Evolutionary conservation across 1,284 basidiomycete genomes (phyloP).

Genomic region (Polyporus tsugae): DNA sequence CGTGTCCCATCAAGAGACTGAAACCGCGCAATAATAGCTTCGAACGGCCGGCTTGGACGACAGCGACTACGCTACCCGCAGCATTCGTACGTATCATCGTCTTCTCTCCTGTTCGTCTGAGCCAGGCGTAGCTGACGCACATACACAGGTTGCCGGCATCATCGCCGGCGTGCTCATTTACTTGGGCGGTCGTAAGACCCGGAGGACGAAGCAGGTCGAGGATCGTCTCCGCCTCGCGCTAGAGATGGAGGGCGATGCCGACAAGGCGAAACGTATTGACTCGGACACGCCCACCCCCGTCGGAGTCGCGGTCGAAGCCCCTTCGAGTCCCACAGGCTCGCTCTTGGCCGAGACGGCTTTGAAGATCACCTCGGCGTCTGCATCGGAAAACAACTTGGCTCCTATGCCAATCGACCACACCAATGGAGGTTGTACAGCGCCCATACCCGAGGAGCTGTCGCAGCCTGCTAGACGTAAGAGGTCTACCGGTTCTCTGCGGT

Average conservation of each 20-base stretch:
- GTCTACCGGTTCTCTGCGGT: slow-evolving; percentile 16
- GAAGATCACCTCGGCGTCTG: not conserved
- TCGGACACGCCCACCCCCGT: not conserved
- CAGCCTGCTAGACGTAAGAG: slow-evolving; percentile 12
- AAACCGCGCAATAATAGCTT: slow-evolving; percentile 48
- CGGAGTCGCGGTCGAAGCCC: slow-evolving; percentile 1
- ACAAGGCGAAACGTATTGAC: not conserved
- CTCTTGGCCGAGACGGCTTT: not conserved
- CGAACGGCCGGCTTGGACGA: slow-evolving; percentile 71
- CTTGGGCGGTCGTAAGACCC: slow-evolving; percentile 80
- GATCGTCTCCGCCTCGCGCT: slow-evolving; percentile 76
- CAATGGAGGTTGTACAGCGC: not conserved
- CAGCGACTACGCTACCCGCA: slow-evolving; percentile 77
- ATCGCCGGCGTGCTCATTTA: slow-evolving; percentile 82
- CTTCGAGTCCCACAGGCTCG: not conserved
- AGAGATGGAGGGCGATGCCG: slow-evolving; percentile 45
- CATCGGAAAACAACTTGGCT: not conserved
- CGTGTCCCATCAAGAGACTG: not conserved
- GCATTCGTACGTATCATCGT: slow-evolving; percentile 68
- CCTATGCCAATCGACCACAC: not conserved
- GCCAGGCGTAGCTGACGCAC: not conserved
- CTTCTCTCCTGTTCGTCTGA: not conserved
- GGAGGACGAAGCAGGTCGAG: slow-evolving; percentile 79
- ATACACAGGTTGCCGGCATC: slow-evolving; percentile 61
- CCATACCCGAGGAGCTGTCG: slow-evolving; percentile 10